phyloP scores from a whole-genome alignment of 2,329 filamentous ascomycete species.

The Botrytis fragariae region DNA sequence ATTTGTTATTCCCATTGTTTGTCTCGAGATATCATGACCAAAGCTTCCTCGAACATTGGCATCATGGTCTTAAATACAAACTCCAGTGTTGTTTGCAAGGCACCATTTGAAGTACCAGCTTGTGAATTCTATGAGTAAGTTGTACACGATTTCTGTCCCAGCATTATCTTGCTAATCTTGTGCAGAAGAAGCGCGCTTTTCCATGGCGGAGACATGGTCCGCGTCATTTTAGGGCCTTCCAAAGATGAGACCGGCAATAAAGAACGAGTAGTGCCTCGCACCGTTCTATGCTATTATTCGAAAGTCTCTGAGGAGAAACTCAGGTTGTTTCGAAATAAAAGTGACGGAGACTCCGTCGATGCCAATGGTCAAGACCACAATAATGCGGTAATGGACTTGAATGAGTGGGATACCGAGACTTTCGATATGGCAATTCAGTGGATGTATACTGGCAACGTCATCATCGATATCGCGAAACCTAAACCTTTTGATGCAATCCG shows the following conservation, averaged over 20 bases:
- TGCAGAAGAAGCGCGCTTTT: neutral
- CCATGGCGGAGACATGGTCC: neutral
- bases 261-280: neutral
- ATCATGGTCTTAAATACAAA: neutral
- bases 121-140: neutral
- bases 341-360: neutral
- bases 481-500: neutral
- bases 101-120: neutral
- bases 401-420: neutral
- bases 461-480: too few relatives aligned
- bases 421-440: slow-evolving; percentile 17
- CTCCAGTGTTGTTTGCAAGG: neutral
- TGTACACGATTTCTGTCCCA: too few relatives aligned
- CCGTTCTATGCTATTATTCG: neutral
- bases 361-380: neutral
- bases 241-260: too few relatives aligned
- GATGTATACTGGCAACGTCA: slow-evolving; percentile 13
- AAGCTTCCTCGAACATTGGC: neutral
- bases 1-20: neutral
- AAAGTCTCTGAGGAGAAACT: neutral
- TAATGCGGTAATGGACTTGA: neutral
- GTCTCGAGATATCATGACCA: neutral
- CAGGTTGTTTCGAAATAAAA: neutral
- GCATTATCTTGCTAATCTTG: neutral
- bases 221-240: neutral